Evolutionary conservation across 805 yeast species (phyloP).

Genomic region (Phaffomyces thermotolerans): DNA sequence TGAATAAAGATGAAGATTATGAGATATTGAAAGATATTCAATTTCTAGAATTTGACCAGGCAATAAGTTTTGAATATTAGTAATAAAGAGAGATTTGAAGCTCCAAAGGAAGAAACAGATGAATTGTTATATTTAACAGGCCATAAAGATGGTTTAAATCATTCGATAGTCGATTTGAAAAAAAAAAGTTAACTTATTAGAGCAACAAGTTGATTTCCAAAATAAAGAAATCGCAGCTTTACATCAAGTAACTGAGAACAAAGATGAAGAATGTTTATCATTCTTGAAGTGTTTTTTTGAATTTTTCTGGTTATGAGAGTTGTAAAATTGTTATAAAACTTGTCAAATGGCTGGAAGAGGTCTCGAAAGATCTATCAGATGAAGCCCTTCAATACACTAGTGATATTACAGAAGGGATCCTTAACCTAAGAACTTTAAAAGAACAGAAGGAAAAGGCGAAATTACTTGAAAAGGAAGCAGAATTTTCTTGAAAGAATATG

Average conservation of each 20-base stretch:
- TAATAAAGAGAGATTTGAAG: no score
- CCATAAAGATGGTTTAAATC: conserved; percentile 3
- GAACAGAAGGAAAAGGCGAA: no score
- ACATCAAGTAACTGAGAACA: conserved; percentile 5
- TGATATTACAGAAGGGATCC: no score
- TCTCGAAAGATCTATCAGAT: no score
- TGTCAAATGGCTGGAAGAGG: no score
- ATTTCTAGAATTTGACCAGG: conserved; percentile 13
- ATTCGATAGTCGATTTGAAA: not conserved
- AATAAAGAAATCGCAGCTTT: conserved; percentile 6
- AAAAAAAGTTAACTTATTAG: conserved; percentile 3
- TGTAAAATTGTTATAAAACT: no score
- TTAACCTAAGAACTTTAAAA: no score
- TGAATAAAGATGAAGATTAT: conserved; percentile 1
- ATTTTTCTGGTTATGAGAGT: no score
- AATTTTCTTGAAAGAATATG: no score
- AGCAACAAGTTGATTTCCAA: conserved; percentile 7
- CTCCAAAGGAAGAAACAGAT: conserved; percentile 1
- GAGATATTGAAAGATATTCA: conserved; percentile 9
- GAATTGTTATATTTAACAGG: conserved; percentile 17
- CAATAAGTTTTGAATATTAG: conserved; percentile 15
- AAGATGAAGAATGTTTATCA: conserved; percentile 17
- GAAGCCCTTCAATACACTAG: no score
- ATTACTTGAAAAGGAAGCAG: no score
- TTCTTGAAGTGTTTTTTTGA: no score